Conservation (phyloP, 768 basidiomycete species). For the Xanthoconium purpureum region DNA sequence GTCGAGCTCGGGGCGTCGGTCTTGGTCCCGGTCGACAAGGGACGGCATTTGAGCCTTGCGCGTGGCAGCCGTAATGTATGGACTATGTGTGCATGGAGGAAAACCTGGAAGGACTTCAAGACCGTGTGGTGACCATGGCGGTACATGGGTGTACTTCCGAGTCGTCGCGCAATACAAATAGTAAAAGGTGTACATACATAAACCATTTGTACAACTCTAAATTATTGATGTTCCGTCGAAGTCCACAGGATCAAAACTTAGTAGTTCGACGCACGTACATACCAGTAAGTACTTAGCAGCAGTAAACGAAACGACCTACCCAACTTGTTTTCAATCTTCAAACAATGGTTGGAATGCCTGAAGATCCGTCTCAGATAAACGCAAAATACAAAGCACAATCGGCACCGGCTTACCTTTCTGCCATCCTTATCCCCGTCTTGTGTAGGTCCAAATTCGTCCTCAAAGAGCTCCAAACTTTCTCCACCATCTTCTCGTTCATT, state of each 20-base stretch:
- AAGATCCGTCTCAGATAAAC: neutral
- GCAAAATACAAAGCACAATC: neutral
- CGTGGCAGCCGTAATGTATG: neutral
- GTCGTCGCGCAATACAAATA: neutral
- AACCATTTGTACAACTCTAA: no score
- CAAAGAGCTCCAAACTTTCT: constrained; percentile 31
- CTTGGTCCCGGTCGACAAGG: constrained; percentile 11
- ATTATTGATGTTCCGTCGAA: no score
- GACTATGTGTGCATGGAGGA: constrained; percentile 5
- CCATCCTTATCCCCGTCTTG: constrained; percentile 24
- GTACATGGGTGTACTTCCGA: constrained; percentile 16
- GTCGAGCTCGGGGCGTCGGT: neutral
- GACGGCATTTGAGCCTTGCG: constrained; percentile 5
- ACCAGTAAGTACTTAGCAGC: neutral
- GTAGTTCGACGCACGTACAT: neutral
- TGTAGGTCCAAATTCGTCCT: constrained; percentile 34
- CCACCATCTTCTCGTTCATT: constrained; percentile 8
- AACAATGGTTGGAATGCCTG: constrained; percentile 34
- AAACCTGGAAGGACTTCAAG: constrained; percentile 9
- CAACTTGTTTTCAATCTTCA: constrained; percentile 24
- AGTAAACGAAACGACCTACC: neutral
- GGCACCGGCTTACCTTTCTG: constrained; percentile 22
- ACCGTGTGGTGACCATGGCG: constrained; percentile 11
- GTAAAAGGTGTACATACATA: neutral
- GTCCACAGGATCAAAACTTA: no score